Percentiles rank a stretch among this genome's conserved stretches.
Evolutionary conservation across 257 asterid species (phyloP).

Genomic region (Lycium ferocissimum): DNA sequence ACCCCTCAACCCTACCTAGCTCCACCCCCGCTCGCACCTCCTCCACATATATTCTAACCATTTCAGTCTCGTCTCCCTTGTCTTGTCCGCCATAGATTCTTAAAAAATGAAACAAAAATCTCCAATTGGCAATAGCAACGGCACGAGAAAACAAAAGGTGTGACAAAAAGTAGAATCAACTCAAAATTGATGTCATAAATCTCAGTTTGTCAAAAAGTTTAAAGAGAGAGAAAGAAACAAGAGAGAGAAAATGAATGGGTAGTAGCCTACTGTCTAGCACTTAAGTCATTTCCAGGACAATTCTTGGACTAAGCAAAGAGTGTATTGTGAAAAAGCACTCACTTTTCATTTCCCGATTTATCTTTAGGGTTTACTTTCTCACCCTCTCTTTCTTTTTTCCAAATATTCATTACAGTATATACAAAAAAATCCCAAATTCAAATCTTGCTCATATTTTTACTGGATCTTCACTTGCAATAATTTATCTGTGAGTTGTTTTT

Average conservation of each 20-base stretch:
- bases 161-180: no score
- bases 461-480: neutral
- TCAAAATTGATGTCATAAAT: no score
- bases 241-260: neutral
- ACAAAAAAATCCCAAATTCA: neutral
- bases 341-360: slow-evolving; percentile 21
- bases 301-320: slow-evolving; percentile 28
- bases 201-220: no score
- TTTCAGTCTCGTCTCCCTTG: no score
- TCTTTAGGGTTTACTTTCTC: slow-evolving; percentile 32
- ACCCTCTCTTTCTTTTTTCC: neutral
- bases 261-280: slow-evolving; percentile 3
- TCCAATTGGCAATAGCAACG: no score
- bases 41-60: no score
- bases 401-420: neutral
- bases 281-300: slow-evolving; percentile 22
- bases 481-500: slow-evolving; percentile 8
- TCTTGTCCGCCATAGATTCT: no score
- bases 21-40: no score
- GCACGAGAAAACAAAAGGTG: no score
- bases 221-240: neutral
- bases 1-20: no score
- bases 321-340: neutral
- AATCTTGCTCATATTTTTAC: slow-evolving; percentile 14
- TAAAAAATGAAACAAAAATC: no score